Evolutionary conservation across 1,284 basidiomycete genomes (phyloP).

Genomic region (Hemileia vastatrix): DNA sequence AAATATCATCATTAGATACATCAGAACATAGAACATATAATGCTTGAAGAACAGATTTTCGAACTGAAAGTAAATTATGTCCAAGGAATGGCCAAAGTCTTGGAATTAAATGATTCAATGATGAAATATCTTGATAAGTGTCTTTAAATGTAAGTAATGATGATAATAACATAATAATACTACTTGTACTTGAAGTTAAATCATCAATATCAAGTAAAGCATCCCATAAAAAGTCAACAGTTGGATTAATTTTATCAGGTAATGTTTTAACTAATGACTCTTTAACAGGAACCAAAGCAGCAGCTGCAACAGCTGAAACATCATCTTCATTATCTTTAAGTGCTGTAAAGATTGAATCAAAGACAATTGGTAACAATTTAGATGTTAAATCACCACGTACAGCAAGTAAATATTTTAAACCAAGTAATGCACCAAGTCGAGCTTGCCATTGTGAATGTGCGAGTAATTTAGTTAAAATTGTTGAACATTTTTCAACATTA

Average conservation of each 20-base stretch:
- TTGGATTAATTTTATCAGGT: conserved; percentile 52
- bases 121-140: no score
- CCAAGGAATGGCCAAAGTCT: conserved; percentile 92
- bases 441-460: conserved; percentile 93
- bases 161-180: conserved; percentile 94
- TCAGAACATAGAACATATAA: conserved; percentile 74
- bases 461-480: conserved; percentile 72
- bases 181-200: conserved; percentile 90
- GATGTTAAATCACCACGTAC: conserved; percentile 58
- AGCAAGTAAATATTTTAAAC: conserved; percentile 77
- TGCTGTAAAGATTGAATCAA: conserved; percentile 49
- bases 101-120: conserved; percentile 56
- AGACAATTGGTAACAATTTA: neutral
- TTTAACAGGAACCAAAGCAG: conserved; percentile 77
- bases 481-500: conserved; percentile 55
- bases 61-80: conserved; percentile 88
- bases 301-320: conserved; percentile 88
- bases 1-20: conserved; percentile 69
- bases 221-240: conserved; percentile 78
- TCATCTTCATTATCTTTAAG: conserved; percentile 89
- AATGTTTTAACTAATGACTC: conserved; percentile 66
- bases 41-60: no score
- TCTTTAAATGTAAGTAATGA: conserved; percentile 52
- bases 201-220: conserved; percentile 89
- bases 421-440: conserved; percentile 87